Evolutionary conservation across 129 eudicot species (phyloP).

Genomic region (Flaveria robusta): DNA sequence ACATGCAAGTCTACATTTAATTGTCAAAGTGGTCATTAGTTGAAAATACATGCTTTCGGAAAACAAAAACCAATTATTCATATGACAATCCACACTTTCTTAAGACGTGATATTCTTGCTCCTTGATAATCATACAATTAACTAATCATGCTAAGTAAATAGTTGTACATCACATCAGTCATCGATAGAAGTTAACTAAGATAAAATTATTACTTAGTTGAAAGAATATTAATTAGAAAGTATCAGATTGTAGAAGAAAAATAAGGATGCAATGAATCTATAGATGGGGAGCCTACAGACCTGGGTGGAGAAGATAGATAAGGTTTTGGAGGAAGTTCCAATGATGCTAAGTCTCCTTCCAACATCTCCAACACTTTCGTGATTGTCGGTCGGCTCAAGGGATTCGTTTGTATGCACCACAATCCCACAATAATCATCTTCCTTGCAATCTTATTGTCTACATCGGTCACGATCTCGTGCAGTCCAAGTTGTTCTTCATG

Average conservation of each 20-base stretch:
- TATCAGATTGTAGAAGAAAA: neutral
- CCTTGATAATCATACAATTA: no score
- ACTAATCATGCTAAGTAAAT: no score
- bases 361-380: neutral
- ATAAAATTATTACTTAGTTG: no score
- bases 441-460: neutral
- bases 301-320: neutral
- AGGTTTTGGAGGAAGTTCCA: neutral
- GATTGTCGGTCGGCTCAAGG: neutral
- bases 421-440: neutral
- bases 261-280: neutral
- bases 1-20: no score
- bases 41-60: no score
- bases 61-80: no score
- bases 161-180: no score
- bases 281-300: neutral
- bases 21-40: no score
- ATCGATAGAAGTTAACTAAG: no score
- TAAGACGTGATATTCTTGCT: no score
- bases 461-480: neutral
- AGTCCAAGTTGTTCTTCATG: slow-evolving; percentile 7
- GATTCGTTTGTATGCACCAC: slow-evolving; percentile 2
- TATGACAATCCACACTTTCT: no score
- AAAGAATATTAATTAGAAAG: no score
- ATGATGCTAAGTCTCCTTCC: neutral